Evolutionary conservation across 345 rosid genomes (phyloP).

Genomic region (Lenwebbia sp.): DNA sequence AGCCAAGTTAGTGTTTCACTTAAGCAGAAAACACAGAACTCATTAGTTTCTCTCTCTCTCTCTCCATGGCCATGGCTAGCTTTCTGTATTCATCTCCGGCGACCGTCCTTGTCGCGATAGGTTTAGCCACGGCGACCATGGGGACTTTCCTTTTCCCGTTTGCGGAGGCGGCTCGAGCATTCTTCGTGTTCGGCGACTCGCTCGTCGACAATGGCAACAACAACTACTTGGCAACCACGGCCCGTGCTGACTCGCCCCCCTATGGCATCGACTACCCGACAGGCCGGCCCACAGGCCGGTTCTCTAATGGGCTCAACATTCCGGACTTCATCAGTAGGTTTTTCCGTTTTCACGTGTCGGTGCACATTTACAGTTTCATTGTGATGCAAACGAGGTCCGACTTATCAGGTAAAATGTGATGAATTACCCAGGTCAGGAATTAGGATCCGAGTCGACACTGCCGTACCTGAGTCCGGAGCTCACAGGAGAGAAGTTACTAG

Average conservation of each 20-base stretch:
- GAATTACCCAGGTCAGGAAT: slow-evolving; percentile 36
- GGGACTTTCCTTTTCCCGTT: slow-evolving; percentile 9
- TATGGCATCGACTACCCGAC: slow-evolving; percentile 78
- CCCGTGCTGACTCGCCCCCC: slow-evolving; percentile 69
- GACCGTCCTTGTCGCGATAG: background rate
- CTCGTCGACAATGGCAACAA: slow-evolving; percentile 90
- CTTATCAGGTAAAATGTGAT: background rate
- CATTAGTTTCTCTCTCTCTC: background rate
- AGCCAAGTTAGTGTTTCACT: background rate
- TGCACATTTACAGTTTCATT: background rate
- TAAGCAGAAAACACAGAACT: background rate
- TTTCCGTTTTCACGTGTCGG: background rate
- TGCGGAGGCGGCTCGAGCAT: slow-evolving; percentile 42
- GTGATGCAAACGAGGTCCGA: background rate
- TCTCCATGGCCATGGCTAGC: background rate
- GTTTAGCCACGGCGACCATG: slow-evolving; percentile 7
- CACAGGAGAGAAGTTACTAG: slow-evolving; percentile 45
- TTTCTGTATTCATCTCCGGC: background rate
- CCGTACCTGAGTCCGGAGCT: slow-evolving; percentile 75
- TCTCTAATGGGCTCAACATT: slow-evolving; percentile 84
- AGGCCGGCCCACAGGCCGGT: slow-evolving; percentile 64
- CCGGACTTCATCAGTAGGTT: slow-evolving; percentile 66
- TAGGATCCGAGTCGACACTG: slow-evolving; percentile 53
- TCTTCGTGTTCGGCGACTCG: slow-evolving; percentile 70
- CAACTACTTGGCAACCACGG: slow-evolving; percentile 65